phyloP scores from a whole-genome alignment of 2,329 filamentous ascomycete genomes.

The Colletotrichum somersetense region DNA sequence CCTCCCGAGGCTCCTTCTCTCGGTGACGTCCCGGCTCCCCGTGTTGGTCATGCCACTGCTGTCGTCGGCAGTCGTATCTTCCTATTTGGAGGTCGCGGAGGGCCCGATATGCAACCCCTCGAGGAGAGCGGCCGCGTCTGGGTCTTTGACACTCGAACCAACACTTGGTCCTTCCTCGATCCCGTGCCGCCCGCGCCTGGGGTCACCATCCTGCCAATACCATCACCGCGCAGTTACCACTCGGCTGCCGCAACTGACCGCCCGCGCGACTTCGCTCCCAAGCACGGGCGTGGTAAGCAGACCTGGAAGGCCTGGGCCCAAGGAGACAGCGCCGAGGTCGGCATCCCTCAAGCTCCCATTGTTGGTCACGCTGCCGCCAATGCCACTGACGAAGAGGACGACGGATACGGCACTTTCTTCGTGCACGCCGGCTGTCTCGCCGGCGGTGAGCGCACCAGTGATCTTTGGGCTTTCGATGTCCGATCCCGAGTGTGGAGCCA shows the following conservation, averaged over 20 bases:
- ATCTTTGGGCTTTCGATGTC: constrained; percentile 85
- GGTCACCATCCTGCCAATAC: constrained; percentile 58
- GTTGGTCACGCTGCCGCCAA: constrained; percentile 68
- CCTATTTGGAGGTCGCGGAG: constrained; percentile 83
- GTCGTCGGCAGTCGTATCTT: constrained; percentile 79
- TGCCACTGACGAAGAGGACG: constrained; percentile 70
- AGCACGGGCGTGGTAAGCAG: constrained; percentile 52
- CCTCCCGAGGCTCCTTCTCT: constrained; percentile 45
- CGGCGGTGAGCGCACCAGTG: constrained; percentile 70
- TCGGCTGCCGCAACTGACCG: constrained; percentile 68
- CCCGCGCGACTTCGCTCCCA: constrained; percentile 63
- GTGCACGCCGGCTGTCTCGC: constrained; percentile 82
- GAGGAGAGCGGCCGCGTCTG: constrained; percentile 82
- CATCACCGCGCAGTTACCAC: constrained; percentile 79
- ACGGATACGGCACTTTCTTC: constrained; percentile 77
- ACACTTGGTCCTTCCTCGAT: constrained; percentile 74
- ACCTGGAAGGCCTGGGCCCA: constrained; percentile 69
- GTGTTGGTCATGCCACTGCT: constrained; percentile 80
- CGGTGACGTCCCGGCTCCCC: constrained; percentile 70
- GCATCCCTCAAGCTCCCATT: constrained; percentile 71
- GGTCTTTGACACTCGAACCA: constrained; percentile 76
- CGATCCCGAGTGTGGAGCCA: constrained; percentile 74
- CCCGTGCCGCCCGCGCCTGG: constrained; percentile 64
- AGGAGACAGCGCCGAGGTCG: constrained; percentile 65
- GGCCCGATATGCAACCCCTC: constrained; percentile 75